Evolutionary conservation across 805 yeast species (phyloP).

Genomic region (Yamadazyma akitaensis): DNA sequence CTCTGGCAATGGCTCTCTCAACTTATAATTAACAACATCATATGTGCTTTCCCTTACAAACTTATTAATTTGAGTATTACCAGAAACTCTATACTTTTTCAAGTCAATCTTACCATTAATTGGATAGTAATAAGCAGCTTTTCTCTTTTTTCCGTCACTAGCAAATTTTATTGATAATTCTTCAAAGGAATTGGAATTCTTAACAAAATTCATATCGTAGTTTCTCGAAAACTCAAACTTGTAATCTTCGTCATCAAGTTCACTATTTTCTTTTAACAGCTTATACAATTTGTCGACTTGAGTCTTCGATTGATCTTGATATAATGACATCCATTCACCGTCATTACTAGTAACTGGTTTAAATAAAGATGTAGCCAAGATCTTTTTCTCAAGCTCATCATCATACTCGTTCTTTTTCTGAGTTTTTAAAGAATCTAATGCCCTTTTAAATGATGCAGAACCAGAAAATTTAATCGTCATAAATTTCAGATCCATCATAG

Average conservation of each 20-base stretch:
- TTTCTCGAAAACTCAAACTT: conserved; percentile 70
- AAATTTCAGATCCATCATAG: conserved; percentile 80
- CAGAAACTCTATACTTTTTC: conserved; percentile 77
- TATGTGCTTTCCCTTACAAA: conserved; percentile 54
- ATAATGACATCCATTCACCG: conserved; percentile 71
- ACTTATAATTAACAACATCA: conserved; percentile 57
- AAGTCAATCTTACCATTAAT: conserved; percentile 73
- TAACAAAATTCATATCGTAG: conserved; percentile 64
- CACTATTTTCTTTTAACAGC: conserved; percentile 38
- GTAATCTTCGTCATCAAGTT: conserved; percentile 35
- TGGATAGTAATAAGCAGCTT: conserved; percentile 73
- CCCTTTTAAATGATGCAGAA: conserved; percentile 48
- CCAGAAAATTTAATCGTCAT: conserved; percentile 61
- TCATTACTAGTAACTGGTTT: conserved; percentile 70
- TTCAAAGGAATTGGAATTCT: conserved; percentile 46
- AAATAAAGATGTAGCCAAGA: conserved; percentile 60
- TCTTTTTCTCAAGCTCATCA: conserved; percentile 30
- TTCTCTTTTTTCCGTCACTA: conserved; percentile 38
- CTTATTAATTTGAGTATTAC: conserved; percentile 50
- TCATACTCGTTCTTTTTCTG: conserved; percentile 27
- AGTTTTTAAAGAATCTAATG: conserved; percentile 26
- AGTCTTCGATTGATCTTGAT: conserved; percentile 24
- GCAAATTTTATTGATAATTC: conserved; percentile 67
- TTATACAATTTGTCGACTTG: conserved; percentile 22
- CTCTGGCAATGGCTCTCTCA: conserved; percentile 70